Base-by-base conservation (phyloP, 257 asterid genomes). In the Coffea canephora region DNA sequence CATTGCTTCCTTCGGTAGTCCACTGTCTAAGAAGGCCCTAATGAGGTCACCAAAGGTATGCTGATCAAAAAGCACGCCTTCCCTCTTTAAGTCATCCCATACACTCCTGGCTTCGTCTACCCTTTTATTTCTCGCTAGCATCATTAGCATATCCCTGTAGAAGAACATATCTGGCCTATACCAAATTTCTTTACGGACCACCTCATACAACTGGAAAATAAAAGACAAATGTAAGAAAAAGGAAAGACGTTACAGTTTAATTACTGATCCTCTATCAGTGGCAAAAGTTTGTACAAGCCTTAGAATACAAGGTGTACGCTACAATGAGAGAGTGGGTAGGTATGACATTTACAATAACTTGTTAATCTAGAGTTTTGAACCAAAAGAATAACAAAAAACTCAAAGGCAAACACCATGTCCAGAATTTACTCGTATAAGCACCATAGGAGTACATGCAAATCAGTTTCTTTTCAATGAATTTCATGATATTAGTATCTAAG, bases 131-230 rank as follows among this genome's bases (percentile, higher is more conserved):
- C 97, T 90, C 34, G 99, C 94, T 75, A 95, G 97, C 99, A 93
- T 95, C 90, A 92, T 79, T 31, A 93, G 97, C 98, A 95, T 93
- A 80, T 95, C 98, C 66, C 97, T 89, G 83, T 91, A 87, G 86
- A 95, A 95, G 83, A 91, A 95, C 99, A 90, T 93, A 79, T 95
- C 98, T 15, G 98, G 98, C 67, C 97, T 87, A 70, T 95, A 95
- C 97, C 99, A 95, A 23, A 85, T 91, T 86, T 95, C 98, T 70
- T 87, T 91, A 2, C 97, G 89, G 78, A 92, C 97, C 83, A 92
- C 95, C 21, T 86, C 89, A 50, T 95, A 95, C 82, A 93, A 16
- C 97, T 93, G 91, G 55, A 73, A 52, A 46, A 27, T 3, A 52
- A 79, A 77, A 80, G 36, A 78, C 49, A 54, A 23, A 7, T 61